phyloP scores from a whole-genome alignment of 2,329 filamentous ascomycete species.

The Chaetomium sp. region DNA sequence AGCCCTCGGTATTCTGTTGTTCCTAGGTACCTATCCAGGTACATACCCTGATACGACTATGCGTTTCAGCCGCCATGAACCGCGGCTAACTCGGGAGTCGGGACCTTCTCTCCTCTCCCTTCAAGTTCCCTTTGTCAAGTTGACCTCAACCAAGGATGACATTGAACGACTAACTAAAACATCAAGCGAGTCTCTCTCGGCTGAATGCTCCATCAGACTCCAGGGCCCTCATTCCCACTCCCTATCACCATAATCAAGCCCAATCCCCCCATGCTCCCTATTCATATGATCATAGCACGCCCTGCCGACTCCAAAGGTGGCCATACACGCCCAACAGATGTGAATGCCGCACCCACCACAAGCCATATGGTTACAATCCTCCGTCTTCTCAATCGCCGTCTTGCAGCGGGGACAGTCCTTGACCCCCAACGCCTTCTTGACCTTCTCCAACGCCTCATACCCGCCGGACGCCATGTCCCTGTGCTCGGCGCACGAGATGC shows the following conservation, averaged over 20 bases:
- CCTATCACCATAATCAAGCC: neutral
- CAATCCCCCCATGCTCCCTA: slow-evolving; percentile 27
- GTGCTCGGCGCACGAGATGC: slow-evolving; percentile 42
- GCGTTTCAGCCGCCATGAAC: no score
- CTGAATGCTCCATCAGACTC: no score
- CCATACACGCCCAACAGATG: slow-evolving; percentile 53
- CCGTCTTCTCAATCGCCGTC: slow-evolving; percentile 46
- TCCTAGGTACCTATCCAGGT: no score
- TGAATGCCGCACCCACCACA: slow-evolving; percentile 47
- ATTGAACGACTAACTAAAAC: no score
- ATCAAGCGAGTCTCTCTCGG: no score
- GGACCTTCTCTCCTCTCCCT: no score
- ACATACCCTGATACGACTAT: no score
- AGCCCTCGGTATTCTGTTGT: no score
- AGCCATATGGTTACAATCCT: slow-evolving; percentile 51
- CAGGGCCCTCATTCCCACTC: neutral
- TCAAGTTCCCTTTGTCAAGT: no score
- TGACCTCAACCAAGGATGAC: no score
- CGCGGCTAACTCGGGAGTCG: no score
- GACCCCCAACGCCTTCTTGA: slow-evolving; percentile 43
- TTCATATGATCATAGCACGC: slow-evolving; percentile 38
- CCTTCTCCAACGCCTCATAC: slow-evolving; percentile 35
- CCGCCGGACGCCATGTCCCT: slow-evolving; percentile 36
- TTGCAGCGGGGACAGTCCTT: slow-evolving; percentile 47
- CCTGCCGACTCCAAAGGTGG: slow-evolving; percentile 36